Percentiles rank a stretch among this genome's conserved stretches.
phyloP scores from a whole-genome alignment of 78 protist genomes.

The Dictyostelium capitatum region DNA sequence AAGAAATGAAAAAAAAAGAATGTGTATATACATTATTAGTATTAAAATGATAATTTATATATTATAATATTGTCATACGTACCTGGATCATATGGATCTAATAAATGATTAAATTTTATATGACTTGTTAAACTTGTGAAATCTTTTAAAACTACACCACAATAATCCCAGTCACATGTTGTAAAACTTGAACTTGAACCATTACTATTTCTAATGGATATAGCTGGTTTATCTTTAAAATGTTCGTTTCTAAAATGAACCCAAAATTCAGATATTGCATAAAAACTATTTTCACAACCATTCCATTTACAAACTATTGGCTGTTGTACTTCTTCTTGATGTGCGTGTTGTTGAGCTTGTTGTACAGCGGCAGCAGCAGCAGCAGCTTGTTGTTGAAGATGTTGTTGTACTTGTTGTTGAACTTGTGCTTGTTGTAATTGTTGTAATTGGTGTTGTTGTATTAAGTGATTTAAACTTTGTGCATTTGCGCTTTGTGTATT shows the following conservation, averaged over 20 bases:
- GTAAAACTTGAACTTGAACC: conserved; percentile 2
- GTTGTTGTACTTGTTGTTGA: no score
- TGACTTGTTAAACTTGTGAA: conserved; percentile 47
- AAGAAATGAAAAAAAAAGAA: background rate
- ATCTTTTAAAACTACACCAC: conserved; percentile 54
- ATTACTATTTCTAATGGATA: background rate
- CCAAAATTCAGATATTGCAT: conserved; percentile 71
- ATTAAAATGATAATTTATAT: background rate
- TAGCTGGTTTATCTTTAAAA: conserved; percentile 60
- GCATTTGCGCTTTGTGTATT: no score
- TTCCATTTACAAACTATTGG: conserved; percentile 63
- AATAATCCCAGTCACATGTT: conserved; percentile 70
- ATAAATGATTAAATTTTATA: conserved; percentile 63
- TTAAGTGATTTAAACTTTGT: no score
- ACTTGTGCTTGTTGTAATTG: no score
- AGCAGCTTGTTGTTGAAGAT: no score
- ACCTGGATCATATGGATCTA: conserved; percentile 79
- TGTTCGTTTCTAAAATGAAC: conserved; percentile 75
- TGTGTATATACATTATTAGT: background rate
- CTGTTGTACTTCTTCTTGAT: background rate
- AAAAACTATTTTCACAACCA: conserved; percentile 46
- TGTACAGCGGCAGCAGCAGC: background rate
- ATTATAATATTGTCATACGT: background rate
- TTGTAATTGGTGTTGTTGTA: no score
- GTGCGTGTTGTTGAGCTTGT: background rate